Conservation (phyloP, 2,329 filamentous ascomycete genomes). For the Exophiala calicioides region DNA sequence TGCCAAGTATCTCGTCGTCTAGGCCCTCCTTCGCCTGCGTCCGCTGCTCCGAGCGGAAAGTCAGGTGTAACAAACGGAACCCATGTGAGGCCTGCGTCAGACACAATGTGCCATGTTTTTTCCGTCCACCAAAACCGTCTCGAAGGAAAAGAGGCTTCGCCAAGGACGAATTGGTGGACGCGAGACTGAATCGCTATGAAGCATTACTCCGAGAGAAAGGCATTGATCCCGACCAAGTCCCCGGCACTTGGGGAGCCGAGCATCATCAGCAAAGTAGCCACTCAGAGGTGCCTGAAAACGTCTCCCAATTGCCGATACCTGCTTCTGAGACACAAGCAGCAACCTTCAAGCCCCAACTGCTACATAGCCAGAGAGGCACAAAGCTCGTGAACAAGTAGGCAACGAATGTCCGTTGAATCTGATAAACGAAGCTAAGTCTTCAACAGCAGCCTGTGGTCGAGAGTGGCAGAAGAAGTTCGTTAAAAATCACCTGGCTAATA, state of each 20-base stretch:
- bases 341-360: conserved; percentile 19
- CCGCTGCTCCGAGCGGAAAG: conserved; percentile 43
- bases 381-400: conserved; percentile 31
- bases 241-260: no score
- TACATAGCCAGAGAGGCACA: conserved; percentile 21
- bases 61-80: conserved; percentile 45
- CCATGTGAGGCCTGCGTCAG: conserved; percentile 49
- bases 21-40: no score
- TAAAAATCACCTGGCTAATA: no score
- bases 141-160: conserved; percentile 24
- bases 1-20: no score
- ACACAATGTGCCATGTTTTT: conserved; percentile 39
- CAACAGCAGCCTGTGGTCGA: conserved; percentile 32
- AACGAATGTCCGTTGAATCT: no score
- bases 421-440: conserved; percentile 24
- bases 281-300: no score
- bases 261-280: no score
- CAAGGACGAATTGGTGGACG: conserved; percentile 11
- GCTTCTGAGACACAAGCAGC: conserved; percentile 17
- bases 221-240: conserved; percentile 16
- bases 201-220: conserved; percentile 26
- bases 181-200: conserved; percentile 26
- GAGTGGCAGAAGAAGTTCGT: conserved; percentile 34
- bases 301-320: not conserved
- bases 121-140: conserved; percentile 23